Percentiles rank a stretch among this genome's conserved stretches.
phyloP scores from a whole-genome alignment of 495 filamentous ascomycete genomes.

The Cladorrhinum samala region DNA sequence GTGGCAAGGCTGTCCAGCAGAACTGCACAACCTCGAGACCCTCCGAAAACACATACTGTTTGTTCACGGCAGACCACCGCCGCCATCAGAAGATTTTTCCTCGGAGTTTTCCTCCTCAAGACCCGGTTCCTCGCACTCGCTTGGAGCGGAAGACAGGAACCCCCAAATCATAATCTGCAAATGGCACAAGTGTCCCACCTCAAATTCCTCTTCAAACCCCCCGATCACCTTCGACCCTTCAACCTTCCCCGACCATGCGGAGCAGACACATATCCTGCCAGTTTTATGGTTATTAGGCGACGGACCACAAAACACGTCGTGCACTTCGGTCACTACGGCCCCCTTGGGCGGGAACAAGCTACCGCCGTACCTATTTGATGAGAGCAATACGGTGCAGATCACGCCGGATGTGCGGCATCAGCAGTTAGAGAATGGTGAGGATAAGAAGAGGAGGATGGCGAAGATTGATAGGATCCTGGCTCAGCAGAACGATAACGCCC shows the following conservation, averaged over 20 bases:
- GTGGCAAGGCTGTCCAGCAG: slow-evolving; percentile 50
- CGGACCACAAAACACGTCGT: slow-evolving; percentile 42
- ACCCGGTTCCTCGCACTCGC: no score
- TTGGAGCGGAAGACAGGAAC: no score
- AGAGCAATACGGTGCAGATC: slow-evolving; percentile 35
- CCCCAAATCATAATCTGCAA: slow-evolving; percentile 28
- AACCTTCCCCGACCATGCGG: slow-evolving; percentile 56
- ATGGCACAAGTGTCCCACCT: slow-evolving; percentile 29
- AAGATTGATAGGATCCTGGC: slow-evolving; percentile 25
- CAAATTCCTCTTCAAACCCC: slow-evolving; percentile 2
- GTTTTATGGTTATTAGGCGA: slow-evolving; percentile 62
- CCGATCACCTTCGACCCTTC: slow-evolving; percentile 21
- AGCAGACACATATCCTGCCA: slow-evolving; percentile 51
- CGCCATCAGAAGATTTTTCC: no score
- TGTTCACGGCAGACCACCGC: slow-evolving; percentile 36
- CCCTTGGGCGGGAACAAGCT: slow-evolving; percentile 5
- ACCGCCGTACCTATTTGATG: slow-evolving; percentile 38
- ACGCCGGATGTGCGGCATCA: slow-evolving; percentile 36
- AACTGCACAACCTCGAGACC: slow-evolving; percentile 69
- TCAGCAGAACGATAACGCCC: slow-evolving; percentile 33
- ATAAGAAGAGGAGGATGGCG: slow-evolving; percentile 26
- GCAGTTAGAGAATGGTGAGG: slow-evolving; percentile 33
- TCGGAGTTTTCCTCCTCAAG: no score
- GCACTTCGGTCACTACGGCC: background rate
- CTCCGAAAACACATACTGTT: slow-evolving; percentile 61